Conservation (phyloP, 768 basidiomycete species). For the Lenzites betulinus region DNA sequence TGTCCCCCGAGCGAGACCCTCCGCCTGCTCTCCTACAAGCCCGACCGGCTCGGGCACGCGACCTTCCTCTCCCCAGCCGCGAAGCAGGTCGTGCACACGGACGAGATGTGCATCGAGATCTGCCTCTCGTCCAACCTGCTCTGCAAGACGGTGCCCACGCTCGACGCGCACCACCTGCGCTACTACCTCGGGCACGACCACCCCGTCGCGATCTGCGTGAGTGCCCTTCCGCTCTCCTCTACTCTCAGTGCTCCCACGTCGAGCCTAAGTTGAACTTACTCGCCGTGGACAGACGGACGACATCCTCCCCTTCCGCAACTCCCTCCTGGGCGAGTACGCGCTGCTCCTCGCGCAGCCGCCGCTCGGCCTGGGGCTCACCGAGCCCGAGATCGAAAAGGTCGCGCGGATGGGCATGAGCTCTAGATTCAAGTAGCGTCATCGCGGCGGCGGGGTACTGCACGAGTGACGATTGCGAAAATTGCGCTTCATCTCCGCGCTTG, state of each 20-base stretch:
- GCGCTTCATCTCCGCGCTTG: too few species aligned
- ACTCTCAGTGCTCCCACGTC: neutral
- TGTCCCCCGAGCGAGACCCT: slow-evolving; percentile 61
- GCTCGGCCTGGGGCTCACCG: slow-evolving; percentile 65
- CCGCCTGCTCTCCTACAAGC: slow-evolving; percentile 58
- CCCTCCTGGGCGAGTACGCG: slow-evolving; percentile 77
- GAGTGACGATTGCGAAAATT: too few species aligned
- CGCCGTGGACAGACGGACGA: slow-evolving; percentile 72
- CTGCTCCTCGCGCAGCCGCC: slow-evolving; percentile 74
- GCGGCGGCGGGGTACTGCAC: too few species aligned
- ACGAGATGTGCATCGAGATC: slow-evolving; percentile 71
- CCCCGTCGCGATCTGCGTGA: slow-evolving; percentile 76
- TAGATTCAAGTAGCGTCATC: slow-evolving; percentile 29
- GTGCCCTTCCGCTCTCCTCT: slow-evolving; percentile 27
- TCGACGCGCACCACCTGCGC: slow-evolving; percentile 74
- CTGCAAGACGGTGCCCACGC: slow-evolving; percentile 66
- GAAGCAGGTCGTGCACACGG: slow-evolving; percentile 53
- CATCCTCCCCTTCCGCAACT: slow-evolving; percentile 74
- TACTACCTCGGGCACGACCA: slow-evolving; percentile 65
- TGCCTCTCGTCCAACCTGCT: slow-evolving; percentile 80
- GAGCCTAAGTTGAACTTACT: neutral
- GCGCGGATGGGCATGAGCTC: slow-evolving; percentile 62
- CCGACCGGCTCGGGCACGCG: slow-evolving; percentile 76
- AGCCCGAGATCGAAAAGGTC: slow-evolving; percentile 55
- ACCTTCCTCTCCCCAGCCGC: slow-evolving; percentile 73